phyloP scores from a whole-genome alignment of 176 grass and related monocot genomes.

The Cenchrus purpureus region DNA sequence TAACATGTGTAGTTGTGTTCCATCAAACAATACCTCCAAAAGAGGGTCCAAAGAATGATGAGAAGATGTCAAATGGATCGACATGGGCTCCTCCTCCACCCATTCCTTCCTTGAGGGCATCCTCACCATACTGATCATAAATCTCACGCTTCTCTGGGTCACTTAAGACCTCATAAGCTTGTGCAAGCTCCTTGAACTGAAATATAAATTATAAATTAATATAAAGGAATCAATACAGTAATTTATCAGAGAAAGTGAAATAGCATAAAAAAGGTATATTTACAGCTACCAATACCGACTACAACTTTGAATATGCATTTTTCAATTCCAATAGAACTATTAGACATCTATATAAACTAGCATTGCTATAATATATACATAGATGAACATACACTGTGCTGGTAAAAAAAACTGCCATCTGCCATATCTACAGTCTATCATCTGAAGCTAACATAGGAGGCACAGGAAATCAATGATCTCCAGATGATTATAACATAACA shows the following conservation, averaged over 20 bases:
- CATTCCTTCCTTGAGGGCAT: conserved; percentile 99
- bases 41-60: conserved; percentile 88
- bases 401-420: neutral
- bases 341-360: neutral
- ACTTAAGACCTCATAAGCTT: conserved; percentile 95
- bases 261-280: neutral
- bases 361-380: neutral
- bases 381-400: neutral
- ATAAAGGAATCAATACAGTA: neutral
- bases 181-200: conserved; percentile 99
- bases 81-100: conserved; percentile 68
- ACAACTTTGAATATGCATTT: neutral
- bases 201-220: conserved; percentile 48
- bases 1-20: neutral
- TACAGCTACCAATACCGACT: neutral
- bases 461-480: neutral
- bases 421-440: neutral
- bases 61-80: conserved; percentile 97
- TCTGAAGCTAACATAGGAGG: neutral
- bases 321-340: conserved; percentile 11
- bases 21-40: conserved; percentile 65
- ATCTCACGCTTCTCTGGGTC: conserved; percentile 99
- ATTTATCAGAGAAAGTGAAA: neutral
- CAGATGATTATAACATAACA: neutral
- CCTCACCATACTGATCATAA: conserved; percentile 95